Base-by-base conservation (phyloP, 139 green algal species). In the Diplosphaera chodatii region DNA sequence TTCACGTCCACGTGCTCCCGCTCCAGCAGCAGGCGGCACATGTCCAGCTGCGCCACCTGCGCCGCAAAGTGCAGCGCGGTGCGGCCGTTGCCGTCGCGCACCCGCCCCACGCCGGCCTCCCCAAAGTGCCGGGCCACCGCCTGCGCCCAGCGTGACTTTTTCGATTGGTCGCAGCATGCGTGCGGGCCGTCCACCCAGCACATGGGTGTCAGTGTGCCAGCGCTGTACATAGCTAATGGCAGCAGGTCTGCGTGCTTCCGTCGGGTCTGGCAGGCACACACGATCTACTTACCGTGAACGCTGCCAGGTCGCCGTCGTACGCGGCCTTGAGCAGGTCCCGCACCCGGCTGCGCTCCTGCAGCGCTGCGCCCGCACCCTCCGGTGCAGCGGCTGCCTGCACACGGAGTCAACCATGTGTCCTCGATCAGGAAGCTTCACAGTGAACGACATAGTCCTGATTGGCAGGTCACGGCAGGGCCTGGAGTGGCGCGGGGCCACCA, bases 11-110 rank as follows among this genome's bases (percentile, higher is more conserved):
- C 18, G 6, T 32, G 59, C 59, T 15, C 25, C 25, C 32, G 25
- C 5, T 65, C 59, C 59, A 65, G 59, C 59, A 65, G 59, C 25
- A 28, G 25, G n/a, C 59, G 10, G 59, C 59, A 65, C 59, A 65
- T 65, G 21, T 5, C 59, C 59, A 33, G 59, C 27, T 32, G 23
- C 25, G 27, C 59, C 59, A 65, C 27, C 25, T 65, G 59, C 5
- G 59, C 59, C 8, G 59, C 59, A 65, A 65, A 65, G 25, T 65
- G 59, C 59, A 65, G 59, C 25, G 21, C 59, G 25, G 27, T 33
- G 59, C 59, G 59, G 59, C 59, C 59, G 18, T 65, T 65, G 59
- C 59, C 59, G 27, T 65, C 59, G 25, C 28, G n/a, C 28, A 65
- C 59, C n/a, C 25, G 4, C 10, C 59, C 59, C 4, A 65, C 5